These are phyloP conservation scores for Cyclocybe cylindracea DNA, from an alignment of 768 basidiomycete species.

Conservation along the genomic window DNA sequence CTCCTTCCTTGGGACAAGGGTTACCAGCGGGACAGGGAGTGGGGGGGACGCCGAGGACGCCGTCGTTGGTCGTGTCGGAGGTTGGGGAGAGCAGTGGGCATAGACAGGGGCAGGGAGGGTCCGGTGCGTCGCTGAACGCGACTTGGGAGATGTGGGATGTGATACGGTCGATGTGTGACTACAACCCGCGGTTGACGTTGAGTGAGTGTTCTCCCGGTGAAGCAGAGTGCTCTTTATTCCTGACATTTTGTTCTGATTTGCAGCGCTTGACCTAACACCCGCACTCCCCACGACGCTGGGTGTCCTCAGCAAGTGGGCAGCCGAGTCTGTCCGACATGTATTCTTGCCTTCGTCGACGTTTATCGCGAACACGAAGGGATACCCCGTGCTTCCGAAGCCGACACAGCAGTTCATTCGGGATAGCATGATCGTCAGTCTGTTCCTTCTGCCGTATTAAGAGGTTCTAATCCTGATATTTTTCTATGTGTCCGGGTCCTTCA, in stretches of 20 bases:
- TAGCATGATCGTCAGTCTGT: constrained; percentile 73
- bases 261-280: constrained; percentile 90
- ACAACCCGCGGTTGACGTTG: constrained; percentile 69
- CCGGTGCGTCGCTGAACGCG: constrained; percentile 62
- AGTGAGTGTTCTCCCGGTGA: constrained; percentile 43
- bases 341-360: constrained; percentile 90
- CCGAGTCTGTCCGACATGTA: constrained; percentile 89
- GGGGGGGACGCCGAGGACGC: constrained; percentile 15
- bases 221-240: constrained; percentile 9
- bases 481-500: too few relatives aligned
- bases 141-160: constrained; percentile 99
- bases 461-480: constrained; percentile 15
- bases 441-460: constrained; percentile 10
- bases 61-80: constrained; percentile 39
- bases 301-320: constrained; percentile 85
- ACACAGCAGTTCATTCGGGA: constrained; percentile 90
- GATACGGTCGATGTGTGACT: constrained; percentile 87
- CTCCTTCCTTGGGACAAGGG: not conserved
- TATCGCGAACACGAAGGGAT: constrained; percentile 94
- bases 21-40: too few relatives aligned
- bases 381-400: constrained; percentile 93
- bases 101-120: constrained; percentile 28
- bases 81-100: constrained; percentile 7
- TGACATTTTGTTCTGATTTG: not conserved
- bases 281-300: constrained; percentile 80